phyloP scores from a whole-genome alignment of 176 grass and related monocot genomes.

The Aegilops bicornis region DNA sequence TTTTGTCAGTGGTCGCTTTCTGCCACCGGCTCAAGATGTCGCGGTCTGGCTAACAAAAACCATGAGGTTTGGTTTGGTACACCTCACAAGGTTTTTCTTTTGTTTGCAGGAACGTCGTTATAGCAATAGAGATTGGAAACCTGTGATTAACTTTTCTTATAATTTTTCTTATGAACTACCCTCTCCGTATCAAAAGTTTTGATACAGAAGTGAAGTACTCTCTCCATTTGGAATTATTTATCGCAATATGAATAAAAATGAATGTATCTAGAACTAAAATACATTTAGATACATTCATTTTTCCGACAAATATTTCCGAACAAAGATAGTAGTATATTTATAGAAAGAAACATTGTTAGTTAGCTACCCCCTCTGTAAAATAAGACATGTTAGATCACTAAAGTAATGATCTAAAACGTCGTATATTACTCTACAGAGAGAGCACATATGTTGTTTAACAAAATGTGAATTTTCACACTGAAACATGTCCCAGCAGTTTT shows the following conservation, averaged over 20 bases:
- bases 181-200: not conserved
- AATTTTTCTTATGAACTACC: not conserved
- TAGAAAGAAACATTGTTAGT: not conserved
- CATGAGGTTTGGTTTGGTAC: not conserved
- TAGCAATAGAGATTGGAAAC: not conserved
- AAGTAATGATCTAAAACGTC: too few species aligned
- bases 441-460: not conserved
- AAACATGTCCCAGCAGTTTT: not conserved
- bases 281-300: too few species aligned
- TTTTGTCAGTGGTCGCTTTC: constrained; percentile 45
- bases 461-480: not conserved
- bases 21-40: not conserved
- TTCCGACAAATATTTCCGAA: too few species aligned
- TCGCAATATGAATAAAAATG: too few species aligned
- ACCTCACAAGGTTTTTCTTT: not conserved
- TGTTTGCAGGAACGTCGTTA: not conserved
- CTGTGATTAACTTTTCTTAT: not conserved
- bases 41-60: not conserved
- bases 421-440: too few species aligned
- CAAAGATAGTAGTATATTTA: too few species aligned
- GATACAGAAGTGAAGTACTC: too few species aligned
- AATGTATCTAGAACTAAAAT: too few species aligned
- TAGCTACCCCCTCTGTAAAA: not conserved
- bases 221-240: too few species aligned
- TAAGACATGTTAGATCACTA: too few species aligned